phyloP scores from a whole-genome alignment of 257 asterid species.

The Lavandula angustifolia region DNA sequence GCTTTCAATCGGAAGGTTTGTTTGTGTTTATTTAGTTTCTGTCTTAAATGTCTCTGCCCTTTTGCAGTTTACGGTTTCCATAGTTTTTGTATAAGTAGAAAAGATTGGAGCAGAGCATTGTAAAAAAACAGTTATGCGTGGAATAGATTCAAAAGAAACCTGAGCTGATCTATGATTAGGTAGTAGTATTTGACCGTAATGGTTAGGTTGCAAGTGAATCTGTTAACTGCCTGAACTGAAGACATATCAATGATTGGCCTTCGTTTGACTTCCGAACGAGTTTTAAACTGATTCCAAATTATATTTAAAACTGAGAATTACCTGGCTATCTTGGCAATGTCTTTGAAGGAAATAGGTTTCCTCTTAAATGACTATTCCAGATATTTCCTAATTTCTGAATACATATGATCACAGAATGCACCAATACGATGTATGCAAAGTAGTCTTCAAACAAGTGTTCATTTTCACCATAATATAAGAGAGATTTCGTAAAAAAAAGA shows the following conservation, averaged over 20 bases:
- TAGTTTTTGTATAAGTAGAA: conserved; percentile 2
- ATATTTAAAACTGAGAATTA: background rate
- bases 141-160: background rate
- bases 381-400: background rate
- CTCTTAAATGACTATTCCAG: background rate
- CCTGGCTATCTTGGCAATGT: background rate
- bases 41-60: background rate
- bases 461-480: conserved; percentile 5
- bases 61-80: background rate
- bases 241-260: background rate
- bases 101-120: conserved; percentile 1
- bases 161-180: background rate
- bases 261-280: background rate
- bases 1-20: conserved; percentile 81
- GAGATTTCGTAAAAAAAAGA: background rate
- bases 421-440: background rate
- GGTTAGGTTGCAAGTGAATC: background rate
- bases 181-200: background rate
- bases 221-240: background rate
- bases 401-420: background rate
- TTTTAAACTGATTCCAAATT: background rate
- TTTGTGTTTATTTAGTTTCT: conserved; percentile 26
- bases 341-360: background rate
- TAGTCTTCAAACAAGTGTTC: background rate
- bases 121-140: background rate